Percentiles rank a stretch among this genome's conserved stretches.
These are phyloP conservation scores for Umbilicus rupestris DNA, from an alignment of 164 flowering plant species.

Conservation along the genomic window DNA sequence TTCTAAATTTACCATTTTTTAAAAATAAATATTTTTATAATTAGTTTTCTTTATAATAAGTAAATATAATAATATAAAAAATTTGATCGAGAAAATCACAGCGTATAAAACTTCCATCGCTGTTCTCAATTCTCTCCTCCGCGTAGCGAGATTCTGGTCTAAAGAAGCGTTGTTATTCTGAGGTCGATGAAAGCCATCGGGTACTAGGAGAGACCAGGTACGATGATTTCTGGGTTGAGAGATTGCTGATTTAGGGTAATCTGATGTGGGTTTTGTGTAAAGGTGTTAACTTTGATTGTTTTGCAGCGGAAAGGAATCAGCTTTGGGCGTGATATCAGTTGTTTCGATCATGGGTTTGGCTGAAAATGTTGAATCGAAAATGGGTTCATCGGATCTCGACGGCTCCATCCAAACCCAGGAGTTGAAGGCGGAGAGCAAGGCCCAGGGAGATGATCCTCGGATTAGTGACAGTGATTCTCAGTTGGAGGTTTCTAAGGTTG, in stretches of 20 bases:
- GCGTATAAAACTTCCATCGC: neutral
- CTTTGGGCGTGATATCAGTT: neutral
- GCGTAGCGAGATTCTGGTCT: neutral
- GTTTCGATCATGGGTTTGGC: slow-evolving; percentile 4
- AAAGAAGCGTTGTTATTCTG: neutral
- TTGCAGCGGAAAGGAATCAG: slow-evolving; percentile 3
- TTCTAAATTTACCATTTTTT: no score
- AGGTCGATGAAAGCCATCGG: neutral
- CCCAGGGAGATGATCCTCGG: neutral
- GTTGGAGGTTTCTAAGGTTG: neutral
- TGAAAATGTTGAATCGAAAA: slow-evolving; percentile 4
- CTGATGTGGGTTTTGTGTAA: slow-evolving; percentile 5
- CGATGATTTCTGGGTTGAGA: neutral
- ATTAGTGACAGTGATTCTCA: slow-evolving; percentile 4
- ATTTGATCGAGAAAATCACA: neutral
- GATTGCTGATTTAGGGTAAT: neutral
- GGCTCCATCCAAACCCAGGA: neutral
- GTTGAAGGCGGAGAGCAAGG: neutral
- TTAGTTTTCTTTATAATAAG: neutral
- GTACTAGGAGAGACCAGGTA: neutral
- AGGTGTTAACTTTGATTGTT: neutral
- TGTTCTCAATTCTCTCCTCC: neutral
- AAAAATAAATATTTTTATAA: no score
- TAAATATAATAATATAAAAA: neutral
- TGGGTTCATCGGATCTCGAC: slow-evolving; percentile 7